A percentile compares a stretch with the other conserved stretches of the same genome.
phyloP scores from a whole-genome alignment of 352 stramenopile genomes.

The Phytopythium cucurbitacearum region DNA sequence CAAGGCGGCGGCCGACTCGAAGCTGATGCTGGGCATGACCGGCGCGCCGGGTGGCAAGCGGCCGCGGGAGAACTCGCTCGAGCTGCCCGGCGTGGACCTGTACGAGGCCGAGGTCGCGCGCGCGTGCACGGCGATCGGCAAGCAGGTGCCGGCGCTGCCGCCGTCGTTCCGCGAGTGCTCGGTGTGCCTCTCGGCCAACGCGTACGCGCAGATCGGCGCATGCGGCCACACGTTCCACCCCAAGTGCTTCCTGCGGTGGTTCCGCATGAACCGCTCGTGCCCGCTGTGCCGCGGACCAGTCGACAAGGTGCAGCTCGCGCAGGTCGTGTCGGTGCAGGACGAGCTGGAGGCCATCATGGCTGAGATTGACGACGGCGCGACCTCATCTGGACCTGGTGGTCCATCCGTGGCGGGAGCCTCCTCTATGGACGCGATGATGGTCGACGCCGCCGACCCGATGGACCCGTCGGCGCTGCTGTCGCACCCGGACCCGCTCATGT shows the following conservation, averaged over 20 bases:
- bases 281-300: constrained; percentile 63
- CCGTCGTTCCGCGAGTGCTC: constrained; percentile 67
- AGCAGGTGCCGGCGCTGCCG: constrained; percentile 35
- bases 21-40: not conserved
- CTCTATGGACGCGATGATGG: constrained; percentile 14
- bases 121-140: constrained; percentile 46
- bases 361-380: constrained; percentile 51
- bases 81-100: constrained; percentile 39
- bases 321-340: constrained; percentile 42
- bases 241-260: constrained; percentile 78
- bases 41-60: constrained; percentile 12
- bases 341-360: constrained; percentile 78
- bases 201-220: constrained; percentile 55
- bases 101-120: constrained; percentile 65
- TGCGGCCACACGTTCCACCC: constrained; percentile 81
- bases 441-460: constrained; percentile 21
- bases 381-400: too few species aligned
- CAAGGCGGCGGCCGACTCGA: not conserved
- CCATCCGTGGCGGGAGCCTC: too few species aligned
- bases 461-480: constrained; percentile 12
- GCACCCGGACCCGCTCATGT: constrained; percentile 42
- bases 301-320: constrained; percentile 53
- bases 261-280: constrained; percentile 67
- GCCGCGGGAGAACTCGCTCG: constrained; percentile 18
- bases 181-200: constrained; percentile 68